A percentile compares a stretch with the other conserved stretches of the same genome.
Evolutionary conservation across 805 yeast species (phyloP).

Genomic region (Starmerella vitae): DNA sequence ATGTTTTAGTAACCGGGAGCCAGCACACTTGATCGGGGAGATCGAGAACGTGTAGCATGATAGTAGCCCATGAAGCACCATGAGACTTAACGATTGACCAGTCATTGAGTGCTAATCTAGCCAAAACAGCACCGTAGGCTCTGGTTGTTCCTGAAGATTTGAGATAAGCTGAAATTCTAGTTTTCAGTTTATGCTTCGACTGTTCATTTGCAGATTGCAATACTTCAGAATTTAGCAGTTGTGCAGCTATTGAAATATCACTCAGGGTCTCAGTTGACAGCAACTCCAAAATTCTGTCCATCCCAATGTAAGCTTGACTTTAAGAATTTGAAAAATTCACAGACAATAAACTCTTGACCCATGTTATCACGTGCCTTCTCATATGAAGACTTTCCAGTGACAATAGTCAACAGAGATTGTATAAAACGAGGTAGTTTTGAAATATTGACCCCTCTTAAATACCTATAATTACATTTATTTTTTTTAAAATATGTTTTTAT

Average conservation of each 20-base stretch:
- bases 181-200: slow-evolving; percentile 24
- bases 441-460: too few relatives aligned
- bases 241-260: slow-evolving; percentile 1
- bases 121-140: slow-evolving; percentile 31
- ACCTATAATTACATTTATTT: too few relatives aligned
- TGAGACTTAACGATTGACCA: slow-evolving; percentile 27
- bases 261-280: slow-evolving; percentile 2
- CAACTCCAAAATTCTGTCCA: slow-evolving; percentile 16
- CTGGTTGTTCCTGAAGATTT: slow-evolving; percentile 28
- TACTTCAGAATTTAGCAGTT: slow-evolving; percentile 5
- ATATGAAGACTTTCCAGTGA: too few relatives aligned
- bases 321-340: background rate
- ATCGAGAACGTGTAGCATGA: slow-evolving; percentile 29
- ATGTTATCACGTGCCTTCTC: too few relatives aligned
- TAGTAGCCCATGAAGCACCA: slow-evolving; percentile 30
- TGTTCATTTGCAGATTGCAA: slow-evolving; percentile 6
- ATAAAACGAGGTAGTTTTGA: too few relatives aligned
- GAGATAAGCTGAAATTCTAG: slow-evolving; percentile 26
- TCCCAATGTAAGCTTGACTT: background rate
- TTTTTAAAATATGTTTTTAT: too few relatives aligned
- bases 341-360: background rate
- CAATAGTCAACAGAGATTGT: too few relatives aligned
- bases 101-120: slow-evolving; percentile 19
- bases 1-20: slow-evolving; percentile 22
- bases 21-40: slow-evolving; percentile 28